Base-by-base conservation (phyloP, 1,284 basidiomycete genomes). In the Cutaneotrichosporon sp. region DNA sequence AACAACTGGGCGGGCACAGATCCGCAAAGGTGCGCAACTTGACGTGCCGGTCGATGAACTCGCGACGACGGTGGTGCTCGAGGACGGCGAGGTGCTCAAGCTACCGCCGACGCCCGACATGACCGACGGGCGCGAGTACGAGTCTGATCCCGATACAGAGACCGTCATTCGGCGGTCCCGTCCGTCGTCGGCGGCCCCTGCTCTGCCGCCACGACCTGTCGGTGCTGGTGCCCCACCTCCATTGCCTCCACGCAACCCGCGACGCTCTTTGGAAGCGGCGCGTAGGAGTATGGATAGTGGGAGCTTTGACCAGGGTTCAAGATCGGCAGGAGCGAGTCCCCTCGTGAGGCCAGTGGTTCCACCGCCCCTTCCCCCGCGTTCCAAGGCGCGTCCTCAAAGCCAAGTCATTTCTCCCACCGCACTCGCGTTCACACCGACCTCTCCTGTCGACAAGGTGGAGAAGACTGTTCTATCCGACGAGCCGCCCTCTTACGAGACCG, bases 1-100 rank as follows among this genome's bases (percentile, higher is more conserved):
- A n/a, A 78, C 79, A 51, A 65, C 72, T 0, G 80, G 80, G n/a
- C 57, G 62, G 12, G 79, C 80, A 0, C 80, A 81, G 55, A 53
- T 49, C 7, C 54, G 61, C 26, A 70, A 68, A 24, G 75, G 71
- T 25, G 64, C 67, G 8, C 61, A 64, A 3, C 69, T 74, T 46
- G 66, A 75, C 26, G 61, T 60, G 5, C 48, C 62, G 24, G 53
- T 70, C 9, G 66, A 73, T 44, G 32, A 52, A 27, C 35, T 48
- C 22, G 38, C 20, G 17, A 3, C 41, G 3, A 41, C 39, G 6
- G 26, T 49, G 10, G 57, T 59, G 12, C 59, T 72, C 24, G 60
- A 67, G 8, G 70, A 72, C 8, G 75, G 72, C 27, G 77, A 79
- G 61, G 72, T 76, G 14, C 62, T 78, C 27, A 75, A 75, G 45